Evolutionary conservation across 352 stramenopile species (phyloP).

Genomic region (Saprolegnia parasitica): DNA sequence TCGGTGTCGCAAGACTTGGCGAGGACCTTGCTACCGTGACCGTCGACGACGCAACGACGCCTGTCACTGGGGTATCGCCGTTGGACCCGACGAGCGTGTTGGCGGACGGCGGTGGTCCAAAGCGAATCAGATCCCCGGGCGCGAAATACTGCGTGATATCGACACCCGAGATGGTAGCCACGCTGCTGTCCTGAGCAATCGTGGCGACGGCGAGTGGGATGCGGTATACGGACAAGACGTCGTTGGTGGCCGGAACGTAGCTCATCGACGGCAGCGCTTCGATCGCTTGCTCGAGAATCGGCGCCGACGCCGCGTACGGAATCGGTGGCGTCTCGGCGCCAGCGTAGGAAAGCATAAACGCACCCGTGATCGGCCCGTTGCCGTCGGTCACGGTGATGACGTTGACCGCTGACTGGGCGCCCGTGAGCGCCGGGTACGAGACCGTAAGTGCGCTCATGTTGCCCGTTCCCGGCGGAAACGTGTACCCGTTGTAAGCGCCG

Average conservation of each 20-base stretch:
- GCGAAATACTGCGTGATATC: conserved; percentile 64
- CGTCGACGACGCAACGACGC: conserved; percentile 41
- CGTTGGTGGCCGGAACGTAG: conserved; percentile 57
- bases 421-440: conserved; percentile 36
- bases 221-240: conserved; percentile 46
- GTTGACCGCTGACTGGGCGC: conserved; percentile 46
- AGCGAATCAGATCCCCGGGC: conserved; percentile 59
- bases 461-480: conserved; percentile 72
- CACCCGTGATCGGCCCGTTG: conserved; percentile 45
- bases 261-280: conserved; percentile 73
- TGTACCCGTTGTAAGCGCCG: conserved; percentile 62
- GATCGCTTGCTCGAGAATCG: conserved; percentile 64
- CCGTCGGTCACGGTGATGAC: conserved; percentile 51
- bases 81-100: conserved; percentile 55
- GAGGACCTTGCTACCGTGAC: conserved; percentile 44
- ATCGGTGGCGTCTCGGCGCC: conserved; percentile 44
- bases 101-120: conserved; percentile 38
- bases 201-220: conserved; percentile 53
- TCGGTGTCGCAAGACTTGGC: conserved; percentile 27
- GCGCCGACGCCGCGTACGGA: conserved; percentile 50
- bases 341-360: conserved; percentile 46
- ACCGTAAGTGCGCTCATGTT: conserved; percentile 57
- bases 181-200: conserved; percentile 47
- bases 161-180: conserved; percentile 44
- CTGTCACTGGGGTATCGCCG: conserved; percentile 56